Percentiles rank a stretch among this genome's conserved stretches.
Evolutionary conservation across 768 basidiomycete genomes (phyloP).

Genomic region (Russula sp.): DNA sequence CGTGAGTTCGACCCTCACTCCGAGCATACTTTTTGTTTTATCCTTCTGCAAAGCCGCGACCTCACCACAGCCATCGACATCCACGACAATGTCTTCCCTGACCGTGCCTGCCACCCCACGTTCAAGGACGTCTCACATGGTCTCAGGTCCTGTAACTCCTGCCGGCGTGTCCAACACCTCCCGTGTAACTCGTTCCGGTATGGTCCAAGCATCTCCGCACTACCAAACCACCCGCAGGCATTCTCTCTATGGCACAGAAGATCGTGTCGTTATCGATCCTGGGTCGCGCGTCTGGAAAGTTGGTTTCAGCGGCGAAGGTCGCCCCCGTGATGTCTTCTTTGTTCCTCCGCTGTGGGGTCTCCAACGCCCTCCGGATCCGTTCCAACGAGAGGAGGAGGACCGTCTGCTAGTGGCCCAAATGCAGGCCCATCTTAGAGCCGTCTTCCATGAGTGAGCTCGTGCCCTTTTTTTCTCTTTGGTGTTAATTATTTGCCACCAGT

Average conservation of each 20-base stretch:
- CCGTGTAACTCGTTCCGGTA: conserved; percentile 24
- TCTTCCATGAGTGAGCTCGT: conserved; percentile 73
- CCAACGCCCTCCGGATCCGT: conserved; percentile 43
- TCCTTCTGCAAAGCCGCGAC: background rate
- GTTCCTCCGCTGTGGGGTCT: conserved; percentile 54
- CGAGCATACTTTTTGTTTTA: conserved; percentile 22
- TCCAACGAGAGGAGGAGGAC: conserved; percentile 65
- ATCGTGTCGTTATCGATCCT: conserved; percentile 90
- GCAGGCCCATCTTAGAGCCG: conserved; percentile 60
- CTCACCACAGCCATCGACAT: background rate
- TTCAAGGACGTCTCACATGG: conserved; percentile 11
- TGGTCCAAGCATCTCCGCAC: conserved; percentile 71
- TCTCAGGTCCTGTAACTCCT: conserved; percentile 28
- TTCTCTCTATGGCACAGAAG: conserved; percentile 94
- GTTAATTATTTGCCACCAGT: conserved; percentile 35
- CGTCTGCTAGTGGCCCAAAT: conserved; percentile 62
- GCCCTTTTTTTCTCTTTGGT: conserved; percentile 17
- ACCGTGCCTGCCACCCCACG: conserved; percentile 12
- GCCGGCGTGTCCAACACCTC: conserved; percentile 32
- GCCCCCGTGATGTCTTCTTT: conserved; percentile 82
- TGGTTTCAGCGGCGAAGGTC: conserved; percentile 93
- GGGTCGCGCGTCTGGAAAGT: conserved; percentile 95
- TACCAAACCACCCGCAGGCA: conserved; percentile 82
- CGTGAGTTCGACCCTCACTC: conserved; percentile 29
- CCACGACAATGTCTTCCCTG: conserved; percentile 6